phyloP scores from a whole-genome alignment of 192 early-diverging fungal genomes.

The Mortierella hygrophila region DNA sequence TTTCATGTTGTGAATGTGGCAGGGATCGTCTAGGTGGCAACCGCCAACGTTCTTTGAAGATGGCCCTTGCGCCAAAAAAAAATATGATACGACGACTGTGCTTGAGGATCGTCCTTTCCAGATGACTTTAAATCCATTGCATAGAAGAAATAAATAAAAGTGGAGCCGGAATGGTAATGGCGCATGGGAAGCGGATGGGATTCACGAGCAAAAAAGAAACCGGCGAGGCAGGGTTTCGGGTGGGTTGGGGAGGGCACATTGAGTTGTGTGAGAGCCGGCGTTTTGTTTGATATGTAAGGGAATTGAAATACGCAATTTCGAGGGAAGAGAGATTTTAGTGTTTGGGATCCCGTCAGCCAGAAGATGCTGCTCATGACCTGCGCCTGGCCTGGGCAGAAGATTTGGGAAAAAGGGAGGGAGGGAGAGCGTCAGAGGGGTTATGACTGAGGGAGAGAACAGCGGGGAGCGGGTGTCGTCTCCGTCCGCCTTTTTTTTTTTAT shows the following conservation, averaged over 20 bases:
- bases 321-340: not conserved
- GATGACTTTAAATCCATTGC: not conserved
- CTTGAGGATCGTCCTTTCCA: not conserved
- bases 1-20: not conserved
- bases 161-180: not conserved
- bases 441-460: too few species aligned
- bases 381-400: slow-evolving; percentile 13
- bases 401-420: not conserved
- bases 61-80: not conserved
- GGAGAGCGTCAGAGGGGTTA: not conserved
- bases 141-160: not conserved
- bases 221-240: not conserved
- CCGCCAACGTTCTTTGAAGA: not conserved
- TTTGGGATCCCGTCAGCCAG: not conserved
- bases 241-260: not conserved
- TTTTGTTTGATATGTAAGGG: not conserved
- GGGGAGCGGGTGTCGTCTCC: not conserved
- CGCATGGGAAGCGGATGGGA: not conserved
- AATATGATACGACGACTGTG: not conserved
- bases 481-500: not conserved
- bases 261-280: not conserved
- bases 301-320: not conserved
- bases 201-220: not conserved
- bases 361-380: slow-evolving; percentile 1
- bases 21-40: not conserved